phyloP scores from a whole-genome alignment of 192 early-diverging fungal genomes.

The Coemansia sp. region DNA sequence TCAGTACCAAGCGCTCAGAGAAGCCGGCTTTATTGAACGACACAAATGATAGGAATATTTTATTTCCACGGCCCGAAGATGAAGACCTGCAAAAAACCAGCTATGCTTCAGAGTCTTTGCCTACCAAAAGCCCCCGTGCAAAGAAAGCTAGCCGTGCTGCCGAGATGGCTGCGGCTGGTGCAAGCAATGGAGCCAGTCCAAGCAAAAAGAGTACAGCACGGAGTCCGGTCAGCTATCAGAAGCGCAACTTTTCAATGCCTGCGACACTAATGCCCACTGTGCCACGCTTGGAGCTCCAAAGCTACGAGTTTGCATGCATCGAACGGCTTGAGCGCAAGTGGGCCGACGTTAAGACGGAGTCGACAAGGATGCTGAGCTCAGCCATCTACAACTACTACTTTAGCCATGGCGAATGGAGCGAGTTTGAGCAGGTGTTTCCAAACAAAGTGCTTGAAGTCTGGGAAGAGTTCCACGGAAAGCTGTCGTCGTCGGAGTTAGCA shows the following conservation, averaged over 20 bases:
- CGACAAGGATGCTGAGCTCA: slow-evolving; percentile 46
- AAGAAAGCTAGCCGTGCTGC: slow-evolving; percentile 10
- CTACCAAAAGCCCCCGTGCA: not conserved
- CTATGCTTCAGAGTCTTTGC: not conserved
- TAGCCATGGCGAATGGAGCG: slow-evolving; percentile 48
- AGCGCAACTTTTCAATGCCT: slow-evolving; percentile 51
- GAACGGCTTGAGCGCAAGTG: slow-evolving; percentile 50
- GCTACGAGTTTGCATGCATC: slow-evolving; percentile 49
- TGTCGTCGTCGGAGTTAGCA: slow-evolving; percentile 29
- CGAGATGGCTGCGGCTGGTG: slow-evolving; percentile 6
- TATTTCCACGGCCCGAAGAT: slow-evolving; percentile 30
- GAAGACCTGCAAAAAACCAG: not conserved
- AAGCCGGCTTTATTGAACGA: no score
- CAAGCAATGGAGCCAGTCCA: not conserved
- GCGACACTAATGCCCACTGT: slow-evolving; percentile 19
- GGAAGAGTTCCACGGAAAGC: slow-evolving; percentile 40
- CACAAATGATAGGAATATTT: slow-evolving; percentile 6
- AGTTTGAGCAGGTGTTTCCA: slow-evolving; percentile 51
- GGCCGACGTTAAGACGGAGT: slow-evolving; percentile 45
- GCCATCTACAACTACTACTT: slow-evolving; percentile 55
- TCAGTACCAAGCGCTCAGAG: not conserved
- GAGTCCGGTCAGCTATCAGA: slow-evolving; percentile 9
- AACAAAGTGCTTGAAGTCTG: slow-evolving; percentile 36
- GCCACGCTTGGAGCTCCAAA: slow-evolving; percentile 28
- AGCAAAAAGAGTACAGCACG: slow-evolving; percentile 1